Evolutionary conservation across 768 basidiomycete genomes (phyloP), one percentile per base, ranked within the genome.

Genomic region (Wakefieldia striispora): DNA sequence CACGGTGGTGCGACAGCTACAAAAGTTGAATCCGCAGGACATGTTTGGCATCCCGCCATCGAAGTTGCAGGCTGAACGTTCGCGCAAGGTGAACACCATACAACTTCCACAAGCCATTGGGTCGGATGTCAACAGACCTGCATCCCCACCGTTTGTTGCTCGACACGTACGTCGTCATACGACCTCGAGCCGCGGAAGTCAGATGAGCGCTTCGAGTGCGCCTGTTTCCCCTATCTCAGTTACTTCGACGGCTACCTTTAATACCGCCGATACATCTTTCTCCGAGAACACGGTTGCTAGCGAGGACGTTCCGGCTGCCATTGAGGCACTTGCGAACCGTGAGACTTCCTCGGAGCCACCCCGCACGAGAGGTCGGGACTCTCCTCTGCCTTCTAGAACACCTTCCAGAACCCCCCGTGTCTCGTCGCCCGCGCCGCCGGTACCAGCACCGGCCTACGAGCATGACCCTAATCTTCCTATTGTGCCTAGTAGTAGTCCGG

Each of bases 161-260:
- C 66, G 66, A 24, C 66, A 66, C 43, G 56, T 70, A n/a, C 66
- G 66, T 53, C 66, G 68, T 14, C 61, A 62, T 35, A 68, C 66
- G 14, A 62, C 58, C n/a, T 68, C 66, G 16, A 68, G 64, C 29
- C 66, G 66, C 41, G 62, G 61, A 21, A 37, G 63, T 46, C 66
- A 67, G 39, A 59, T 52, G 47, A 50, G 56, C 31, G 17, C 63
- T 10, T 67, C 65, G 43, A 69, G 66, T 20, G 68, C 68, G 26
- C 66, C 66, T 0, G 68, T 66, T 20, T 68, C 66, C 24, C 66
- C 66, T 17, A 57, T 64, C 16, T 68, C 66, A 16, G 51, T 50
- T 2, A 37, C 66, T 29, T 68, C 66, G 14, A 55, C 61, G 0
- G 50, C 65, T 9, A 67, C 65, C 10, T 67, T 67, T 31, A 54